These are phyloP conservation scores for Gentiana macrophylla DNA, from an alignment of 257 asterid genomes.

Conservation along the genomic window DNA sequence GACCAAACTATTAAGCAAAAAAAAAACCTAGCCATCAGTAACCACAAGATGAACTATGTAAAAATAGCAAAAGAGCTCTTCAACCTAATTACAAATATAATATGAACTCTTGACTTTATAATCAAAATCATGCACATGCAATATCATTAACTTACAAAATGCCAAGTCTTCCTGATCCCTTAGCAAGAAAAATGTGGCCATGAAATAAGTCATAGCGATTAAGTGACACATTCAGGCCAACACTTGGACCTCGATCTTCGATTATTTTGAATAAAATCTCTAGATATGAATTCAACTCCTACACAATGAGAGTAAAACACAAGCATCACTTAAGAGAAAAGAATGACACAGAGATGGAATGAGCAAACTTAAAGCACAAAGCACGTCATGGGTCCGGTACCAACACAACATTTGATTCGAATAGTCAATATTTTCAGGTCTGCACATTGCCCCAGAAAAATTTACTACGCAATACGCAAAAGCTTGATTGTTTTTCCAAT, in stretches of 20 bases:
- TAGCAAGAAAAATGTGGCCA: constrained; percentile 76
- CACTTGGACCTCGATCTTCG: constrained; percentile 63
- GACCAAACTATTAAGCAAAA: background rate
- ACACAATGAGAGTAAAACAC: constrained; percentile 21
- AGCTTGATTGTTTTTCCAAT: background rate
- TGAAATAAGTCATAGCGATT: constrained; percentile 88
- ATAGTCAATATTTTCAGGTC: too few relatives aligned
- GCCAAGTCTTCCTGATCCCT: constrained; percentile 81
- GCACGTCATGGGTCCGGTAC: too few relatives aligned
- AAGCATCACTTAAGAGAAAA: constrained; percentile 10
- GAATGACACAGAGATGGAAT: background rate
- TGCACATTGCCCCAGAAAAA: too few relatives aligned
- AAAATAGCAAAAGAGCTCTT: too few relatives aligned
- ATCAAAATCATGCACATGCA: background rate
- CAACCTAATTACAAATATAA: too few relatives aligned
- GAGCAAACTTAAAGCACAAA: too few relatives aligned
- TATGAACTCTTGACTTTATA: background rate
- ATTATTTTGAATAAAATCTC: constrained; percentile 50
- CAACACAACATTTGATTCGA: too few relatives aligned
- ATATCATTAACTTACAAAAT: constrained; percentile 60
- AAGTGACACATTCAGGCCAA: constrained; percentile 69
- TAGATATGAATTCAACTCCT: constrained; percentile 82
- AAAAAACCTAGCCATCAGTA: background rate
- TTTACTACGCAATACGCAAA: too few relatives aligned
- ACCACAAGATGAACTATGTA: background rate